Base-by-base conservation (phyloP, 2,329 filamentous ascomycete genomes). In the Pseudogymnoascus sp. region DNA sequence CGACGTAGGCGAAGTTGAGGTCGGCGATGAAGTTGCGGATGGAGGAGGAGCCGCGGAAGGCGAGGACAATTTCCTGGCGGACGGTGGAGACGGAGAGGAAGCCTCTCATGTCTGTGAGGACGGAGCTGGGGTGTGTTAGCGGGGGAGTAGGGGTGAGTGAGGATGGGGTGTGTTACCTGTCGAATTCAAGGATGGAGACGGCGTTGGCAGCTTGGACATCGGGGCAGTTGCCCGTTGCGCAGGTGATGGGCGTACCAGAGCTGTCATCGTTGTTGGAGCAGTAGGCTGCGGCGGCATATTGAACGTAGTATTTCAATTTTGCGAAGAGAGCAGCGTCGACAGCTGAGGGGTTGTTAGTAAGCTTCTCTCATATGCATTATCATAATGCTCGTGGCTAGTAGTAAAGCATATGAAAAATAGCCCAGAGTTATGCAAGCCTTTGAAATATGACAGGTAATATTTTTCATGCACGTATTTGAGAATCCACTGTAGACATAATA, bases 21-120 rank as follows among this genome's bases (percentile, higher is more conserved):
- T 71, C 63, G 8, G 65, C 64, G 16, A 69, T 54, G 26, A 63
- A 66, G 59, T 69, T 66, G 3, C 59, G 40, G 14, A 64, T 39
- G 16, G 57, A 63, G 11, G 66, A 47, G 60, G 81, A 83, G 67
- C 87, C 87, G 42, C 85, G 81, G 74, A 86, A 79, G 34, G 83
- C 78, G 45, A 87, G 71, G 59, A 89, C 81, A 65, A 89, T 84
- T 64, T 83, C 76, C 63, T 77, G 68, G 66, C 77, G 78, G 23
- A 70, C 71, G 16, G 75, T 66, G 71, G 87, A 84, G 21, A 79
- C 73, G 26, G 80, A 78, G 21, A 85, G 76, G 64, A 82, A 82
- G 64, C 80, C 83, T 37, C 78, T 73, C 51, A 81, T 76, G 64
- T 80, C 80, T 2, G 80, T 78, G 26, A 69, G 34, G 8, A 65